Percentiles rank a stretch among this genome's conserved stretches.
These are phyloP conservation scores for Parietichytrium sp. DNA, from an alignment of 108 stramenopile species.

Conservation along the genomic window DNA sequence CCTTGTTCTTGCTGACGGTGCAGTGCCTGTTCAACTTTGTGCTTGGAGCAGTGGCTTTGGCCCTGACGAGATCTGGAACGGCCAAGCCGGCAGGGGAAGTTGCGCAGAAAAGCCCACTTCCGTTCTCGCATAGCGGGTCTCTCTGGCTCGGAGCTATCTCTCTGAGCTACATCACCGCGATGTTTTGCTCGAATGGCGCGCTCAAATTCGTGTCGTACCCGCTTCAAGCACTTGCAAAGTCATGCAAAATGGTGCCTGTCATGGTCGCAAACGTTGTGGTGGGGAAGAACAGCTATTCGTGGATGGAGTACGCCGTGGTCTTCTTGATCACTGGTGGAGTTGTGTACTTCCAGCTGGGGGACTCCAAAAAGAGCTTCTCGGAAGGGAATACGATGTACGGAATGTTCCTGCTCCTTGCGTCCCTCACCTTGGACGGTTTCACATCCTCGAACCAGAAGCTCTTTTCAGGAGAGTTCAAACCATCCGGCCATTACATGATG, in stretches of 20 bases:
- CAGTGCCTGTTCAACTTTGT: constrained; percentile 58
- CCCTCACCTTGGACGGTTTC: constrained; percentile 77
- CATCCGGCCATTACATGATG: constrained; percentile 80
- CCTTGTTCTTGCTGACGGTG: constrained; percentile 55
- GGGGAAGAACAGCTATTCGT: constrained; percentile 56
- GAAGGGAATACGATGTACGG: constrained; percentile 57
- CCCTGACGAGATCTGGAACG: not conserved
- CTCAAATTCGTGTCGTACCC: constrained; percentile 76
- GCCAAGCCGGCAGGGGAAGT: not conserved
- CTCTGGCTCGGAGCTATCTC: not conserved
- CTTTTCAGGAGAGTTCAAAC: constrained; percentile 63
- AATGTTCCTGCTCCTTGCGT: constrained; percentile 62
- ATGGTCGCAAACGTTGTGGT: constrained; percentile 37
- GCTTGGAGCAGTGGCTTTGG: constrained; percentile 37
- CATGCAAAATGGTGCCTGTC: constrained; percentile 86
- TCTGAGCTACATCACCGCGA: constrained; percentile 54
- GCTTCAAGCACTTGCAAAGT: constrained; percentile 80
- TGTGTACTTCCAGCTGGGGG: constrained; percentile 63
- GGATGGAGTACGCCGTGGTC: constrained; percentile 50
- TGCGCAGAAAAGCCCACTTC: not conserved
- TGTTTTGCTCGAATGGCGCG: constrained; percentile 67
- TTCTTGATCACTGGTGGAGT: constrained; percentile 70
- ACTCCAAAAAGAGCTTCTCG: constrained; percentile 49
- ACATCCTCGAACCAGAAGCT: constrained; percentile 64
- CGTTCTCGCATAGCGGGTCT: not conserved